Conservation (phyloP, 2,329 filamentous ascomycete species). For the Trichoderma sp. region DNA sequence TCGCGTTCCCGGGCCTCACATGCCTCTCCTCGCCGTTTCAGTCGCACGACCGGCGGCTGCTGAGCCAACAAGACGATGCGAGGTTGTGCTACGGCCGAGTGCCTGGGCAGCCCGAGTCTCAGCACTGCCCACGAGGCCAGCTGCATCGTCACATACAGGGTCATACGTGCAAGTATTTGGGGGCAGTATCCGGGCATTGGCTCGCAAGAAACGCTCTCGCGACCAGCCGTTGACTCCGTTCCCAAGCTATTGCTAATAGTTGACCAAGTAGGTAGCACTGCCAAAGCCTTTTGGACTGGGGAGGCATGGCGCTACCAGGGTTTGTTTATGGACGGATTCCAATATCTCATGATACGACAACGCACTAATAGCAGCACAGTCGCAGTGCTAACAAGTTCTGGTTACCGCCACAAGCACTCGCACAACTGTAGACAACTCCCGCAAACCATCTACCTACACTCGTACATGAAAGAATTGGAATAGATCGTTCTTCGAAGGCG, state of each 20-base stretch:
- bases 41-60: conserved; percentile 24
- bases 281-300: background rate
- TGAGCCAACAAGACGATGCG: conserved; percentile 13
- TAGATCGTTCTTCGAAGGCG: background rate
- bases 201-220: background rate
- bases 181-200: background rate
- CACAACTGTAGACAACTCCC: background rate
- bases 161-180: background rate
- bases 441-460: background rate
- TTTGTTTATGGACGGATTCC: background rate
- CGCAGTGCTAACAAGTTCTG: background rate
- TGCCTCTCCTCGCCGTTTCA: conserved; percentile 22
- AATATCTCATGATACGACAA: conserved; percentile 14
- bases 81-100: background rate
- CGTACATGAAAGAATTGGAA: background rate
- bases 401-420: background rate
- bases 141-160: background rate
- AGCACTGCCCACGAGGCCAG: conserved; percentile 15
- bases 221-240: background rate
- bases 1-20: background rate
- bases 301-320: background rate
- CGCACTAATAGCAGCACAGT: background rate
- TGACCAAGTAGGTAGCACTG: background rate
- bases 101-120: conserved; percentile 2
- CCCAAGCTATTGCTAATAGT: background rate